Conservation (phyloP, 169 alveolate species). For the Cryptosporidium muris region DNA sequence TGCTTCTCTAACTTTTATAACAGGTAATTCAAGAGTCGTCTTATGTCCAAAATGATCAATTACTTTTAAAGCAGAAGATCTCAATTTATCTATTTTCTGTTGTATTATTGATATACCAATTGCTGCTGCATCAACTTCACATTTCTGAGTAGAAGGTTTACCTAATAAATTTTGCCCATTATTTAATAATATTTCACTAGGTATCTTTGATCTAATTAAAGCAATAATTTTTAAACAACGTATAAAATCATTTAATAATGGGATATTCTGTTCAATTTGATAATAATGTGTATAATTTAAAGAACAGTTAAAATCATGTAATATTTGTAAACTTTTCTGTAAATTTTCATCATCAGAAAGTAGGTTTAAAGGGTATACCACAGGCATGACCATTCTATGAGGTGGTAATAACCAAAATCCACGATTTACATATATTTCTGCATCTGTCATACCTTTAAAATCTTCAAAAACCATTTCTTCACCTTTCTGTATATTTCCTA, state of each 20-base stretch:
- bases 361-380: slow-evolving; percentile 12
- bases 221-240: slow-evolving; percentile 51
- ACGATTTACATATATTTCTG: slow-evolving; percentile 46
- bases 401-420: slow-evolving; percentile 52
- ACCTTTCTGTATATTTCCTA: slow-evolving; percentile 21
- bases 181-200: slow-evolving; percentile 4
- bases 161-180: neutral
- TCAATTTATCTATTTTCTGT: slow-evolving; percentile 41
- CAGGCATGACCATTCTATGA: slow-evolving; percentile 60
- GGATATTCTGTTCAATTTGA: slow-evolving; percentile 30
- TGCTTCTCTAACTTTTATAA: slow-evolving; percentile 69
- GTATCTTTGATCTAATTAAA: slow-evolving; percentile 5
- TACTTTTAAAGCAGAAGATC: slow-evolving; percentile 41
- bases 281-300: slow-evolving; percentile 11
- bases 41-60: slow-evolving; percentile 55
- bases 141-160: slow-evolving; percentile 39
- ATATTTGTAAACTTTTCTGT: neutral
- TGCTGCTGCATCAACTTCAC: slow-evolving; percentile 64
- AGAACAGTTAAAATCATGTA: slow-evolving; percentile 38
- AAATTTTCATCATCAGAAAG: neutral
- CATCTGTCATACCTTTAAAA: slow-evolving; percentile 43
- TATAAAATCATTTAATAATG: slow-evolving; percentile 18
- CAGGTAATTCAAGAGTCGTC: slow-evolving; percentile 38
- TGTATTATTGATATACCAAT: slow-evolving; percentile 65
- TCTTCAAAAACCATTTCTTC: slow-evolving; percentile 55